Conservation (phyloP, 2,329 filamentous ascomycete species). For the Polychaeton citri region DNA sequence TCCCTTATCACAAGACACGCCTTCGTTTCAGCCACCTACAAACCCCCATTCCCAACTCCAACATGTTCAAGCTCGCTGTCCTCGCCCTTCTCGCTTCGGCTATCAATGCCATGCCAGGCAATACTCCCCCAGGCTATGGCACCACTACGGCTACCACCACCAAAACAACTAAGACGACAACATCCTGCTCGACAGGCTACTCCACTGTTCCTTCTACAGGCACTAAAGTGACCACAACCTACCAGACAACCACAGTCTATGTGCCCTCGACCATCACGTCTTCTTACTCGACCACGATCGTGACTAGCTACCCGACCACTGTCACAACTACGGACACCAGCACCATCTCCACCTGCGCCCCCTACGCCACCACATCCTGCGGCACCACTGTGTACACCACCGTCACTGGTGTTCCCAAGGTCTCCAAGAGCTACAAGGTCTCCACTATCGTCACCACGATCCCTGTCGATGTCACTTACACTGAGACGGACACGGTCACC, state of each 20-base stretch:
- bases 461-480: background rate
- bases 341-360: background rate
- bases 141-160: background rate
- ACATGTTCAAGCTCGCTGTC: background rate
- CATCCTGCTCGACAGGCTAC: background rate
- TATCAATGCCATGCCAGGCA: background rate
- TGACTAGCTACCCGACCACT: background rate
- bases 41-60: too few relatives aligned
- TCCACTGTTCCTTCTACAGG: background rate
- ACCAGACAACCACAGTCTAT: background rate
- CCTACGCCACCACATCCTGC: background rate
- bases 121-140: background rate
- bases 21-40: too few relatives aligned
- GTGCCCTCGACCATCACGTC: slow-evolving; percentile 31
- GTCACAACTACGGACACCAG: background rate
- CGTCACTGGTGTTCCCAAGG: background rate
- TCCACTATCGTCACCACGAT: background rate
- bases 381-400: background rate
- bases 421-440: background rate
- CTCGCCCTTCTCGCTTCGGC: slow-evolving; percentile 1
- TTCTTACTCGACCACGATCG: slow-evolving; percentile 30
- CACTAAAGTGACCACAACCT: background rate
- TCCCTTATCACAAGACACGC: background rate
- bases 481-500: background rate
- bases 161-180: background rate